Conservation (phyloP, 164 flowering plant genomes). For the Berberis vulgaris region DNA sequence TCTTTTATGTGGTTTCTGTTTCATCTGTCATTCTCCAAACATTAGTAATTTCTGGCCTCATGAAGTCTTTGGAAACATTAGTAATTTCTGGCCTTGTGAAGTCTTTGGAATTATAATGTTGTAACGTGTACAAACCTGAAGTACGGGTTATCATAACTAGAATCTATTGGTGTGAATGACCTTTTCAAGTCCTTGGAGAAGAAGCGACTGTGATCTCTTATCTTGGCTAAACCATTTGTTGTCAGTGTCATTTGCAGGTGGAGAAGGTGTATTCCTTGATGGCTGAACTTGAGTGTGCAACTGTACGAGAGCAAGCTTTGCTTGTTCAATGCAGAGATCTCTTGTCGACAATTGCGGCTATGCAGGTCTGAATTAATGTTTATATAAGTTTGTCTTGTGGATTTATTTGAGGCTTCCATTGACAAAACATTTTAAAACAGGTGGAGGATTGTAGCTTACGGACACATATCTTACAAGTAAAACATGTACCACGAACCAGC, state of each 20-base stretch:
- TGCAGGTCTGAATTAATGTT: conserved; percentile 40
- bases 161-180: too few relatives aligned
- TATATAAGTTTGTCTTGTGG: not conserved
- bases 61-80: too few relatives aligned
- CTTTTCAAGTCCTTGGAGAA: too few relatives aligned
- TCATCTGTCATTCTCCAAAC: too few relatives aligned
- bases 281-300: conserved; percentile 43
- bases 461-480: not conserved
- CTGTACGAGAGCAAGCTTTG: conserved; percentile 40
- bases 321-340: conserved; percentile 54
- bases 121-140: too few relatives aligned
- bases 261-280: conserved; percentile 43
- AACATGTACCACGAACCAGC: not conserved
- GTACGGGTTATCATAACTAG: too few relatives aligned
- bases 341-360: conserved; percentile 45
- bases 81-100: too few relatives aligned
- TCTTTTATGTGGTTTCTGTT: too few relatives aligned
- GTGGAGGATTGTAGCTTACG: not conserved
- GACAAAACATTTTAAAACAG: not conserved
- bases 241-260: conserved; percentile 29
- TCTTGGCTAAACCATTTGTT: too few relatives aligned
- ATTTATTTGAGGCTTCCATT: not conserved
- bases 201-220: too few relatives aligned
- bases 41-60: too few relatives aligned
- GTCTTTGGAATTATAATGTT: too few relatives aligned